These are phyloP conservation scores for Corynascus novoguineensis DNA, from an alignment of 495 filamentous ascomycete species.

Conservation along the genomic window DNA sequence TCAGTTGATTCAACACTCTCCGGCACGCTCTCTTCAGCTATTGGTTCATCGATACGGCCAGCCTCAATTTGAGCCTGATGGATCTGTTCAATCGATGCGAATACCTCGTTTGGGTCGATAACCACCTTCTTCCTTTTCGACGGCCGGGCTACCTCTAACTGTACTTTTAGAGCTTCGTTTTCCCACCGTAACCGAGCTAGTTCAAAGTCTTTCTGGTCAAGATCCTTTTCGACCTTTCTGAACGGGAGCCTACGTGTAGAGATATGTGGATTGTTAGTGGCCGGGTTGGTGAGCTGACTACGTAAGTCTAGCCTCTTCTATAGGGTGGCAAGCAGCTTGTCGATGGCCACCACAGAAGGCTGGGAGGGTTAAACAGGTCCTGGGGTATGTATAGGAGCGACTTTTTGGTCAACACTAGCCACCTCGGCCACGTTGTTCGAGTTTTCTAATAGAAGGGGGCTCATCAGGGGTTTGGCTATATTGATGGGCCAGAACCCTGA, in stretches of 20 bases:
- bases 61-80: no score
- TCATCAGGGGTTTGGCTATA: slow-evolving; percentile 1
- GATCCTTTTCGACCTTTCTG: background rate
- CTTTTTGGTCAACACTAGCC: background rate
- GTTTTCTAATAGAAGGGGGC: background rate
- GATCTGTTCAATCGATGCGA: background rate
- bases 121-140: background rate
- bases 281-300: background rate
- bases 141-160: background rate
- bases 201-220: background rate
- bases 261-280: background rate
- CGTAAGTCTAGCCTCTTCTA: background rate
- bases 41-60: no score
- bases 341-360: background rate
- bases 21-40: no score
- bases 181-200: background rate
- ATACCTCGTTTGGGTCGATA: background rate
- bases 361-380: background rate
- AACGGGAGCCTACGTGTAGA: background rate
- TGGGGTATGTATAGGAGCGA: background rate
- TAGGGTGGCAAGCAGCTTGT: background rate
- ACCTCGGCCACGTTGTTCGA: background rate
- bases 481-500: background rate
- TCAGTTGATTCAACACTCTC: background rate
- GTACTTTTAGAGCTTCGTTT: background rate